Percentiles rank a stretch among this genome's conserved stretches.
These are phyloP conservation scores for Moesziomyces parantarcticus DNA, from an alignment of 1,284 basidiomycete species.

Conservation along the genomic window DNA sequence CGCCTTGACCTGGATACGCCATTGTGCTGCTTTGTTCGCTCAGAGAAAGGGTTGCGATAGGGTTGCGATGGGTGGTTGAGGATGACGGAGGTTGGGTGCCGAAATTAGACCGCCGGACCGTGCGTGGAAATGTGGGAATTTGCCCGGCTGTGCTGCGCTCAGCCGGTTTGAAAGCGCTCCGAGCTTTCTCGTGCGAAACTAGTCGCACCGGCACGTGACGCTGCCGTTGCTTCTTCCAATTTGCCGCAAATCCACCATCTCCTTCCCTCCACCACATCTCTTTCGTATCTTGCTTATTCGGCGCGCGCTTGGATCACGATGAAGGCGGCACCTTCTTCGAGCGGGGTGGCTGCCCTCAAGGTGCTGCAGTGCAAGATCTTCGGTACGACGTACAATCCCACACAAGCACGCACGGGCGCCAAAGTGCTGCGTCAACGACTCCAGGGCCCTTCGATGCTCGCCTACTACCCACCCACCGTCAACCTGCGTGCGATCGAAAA, in stretches of 20 bases:
- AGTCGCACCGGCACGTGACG: constrained; percentile 15
- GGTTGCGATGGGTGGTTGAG: not conserved
- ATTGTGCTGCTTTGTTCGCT: too few species aligned
- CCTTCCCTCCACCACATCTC: not conserved
- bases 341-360: constrained; percentile 48
- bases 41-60: too few species aligned
- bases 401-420: constrained; percentile 55
- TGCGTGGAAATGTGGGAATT: too few species aligned
- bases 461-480: constrained; percentile 62
- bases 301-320: constrained; percentile 2
- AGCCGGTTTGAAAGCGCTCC: too few species aligned
- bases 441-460: constrained; percentile 61
- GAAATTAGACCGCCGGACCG: too few species aligned
- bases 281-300: not conserved
- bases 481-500: constrained; percentile 48
- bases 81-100: not conserved
- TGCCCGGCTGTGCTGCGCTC: too few species aligned
- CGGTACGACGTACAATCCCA: constrained; percentile 55
- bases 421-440: constrained; percentile 59
- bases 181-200: constrained; percentile 19
- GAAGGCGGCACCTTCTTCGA: constrained; percentile 45
- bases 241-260: constrained; percentile 3
- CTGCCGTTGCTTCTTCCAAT: too few species aligned
- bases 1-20: constrained; percentile 60
- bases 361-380: constrained; percentile 56